Conservation (phyloP, 2,329 filamentous ascomycete species). For the Dendryphion nanum region DNA sequence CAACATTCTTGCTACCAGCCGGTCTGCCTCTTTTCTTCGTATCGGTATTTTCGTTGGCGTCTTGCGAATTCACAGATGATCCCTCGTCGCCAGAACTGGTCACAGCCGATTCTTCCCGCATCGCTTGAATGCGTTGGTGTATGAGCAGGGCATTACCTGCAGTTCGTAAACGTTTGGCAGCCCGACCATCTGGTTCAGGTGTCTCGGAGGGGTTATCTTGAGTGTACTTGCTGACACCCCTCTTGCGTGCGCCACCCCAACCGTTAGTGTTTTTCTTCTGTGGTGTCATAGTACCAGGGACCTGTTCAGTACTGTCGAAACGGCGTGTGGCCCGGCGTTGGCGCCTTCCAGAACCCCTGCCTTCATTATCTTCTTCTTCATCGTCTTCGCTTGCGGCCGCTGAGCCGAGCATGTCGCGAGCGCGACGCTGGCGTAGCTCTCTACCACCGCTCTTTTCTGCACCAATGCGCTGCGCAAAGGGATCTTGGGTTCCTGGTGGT, state of each 20-base stretch:
- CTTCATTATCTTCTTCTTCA: slow-evolving; percentile 33
- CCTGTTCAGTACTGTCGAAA: slow-evolving; percentile 33
- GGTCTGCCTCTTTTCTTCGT: slow-evolving; percentile 33
- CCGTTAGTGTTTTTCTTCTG: slow-evolving; percentile 30
- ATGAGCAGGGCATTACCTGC: slow-evolving; percentile 25
- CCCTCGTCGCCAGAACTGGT: slow-evolving; percentile 37
- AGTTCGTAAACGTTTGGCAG: slow-evolving; percentile 27
- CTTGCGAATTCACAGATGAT: slow-evolving; percentile 24
- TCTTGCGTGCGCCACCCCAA: slow-evolving; percentile 40
- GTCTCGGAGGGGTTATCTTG: slow-evolving; percentile 29
- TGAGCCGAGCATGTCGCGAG: slow-evolving; percentile 39
- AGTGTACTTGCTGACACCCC: slow-evolving; percentile 34
- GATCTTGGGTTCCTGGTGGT: slow-evolving; percentile 53
- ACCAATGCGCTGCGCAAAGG: slow-evolving; percentile 52
- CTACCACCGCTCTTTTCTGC: slow-evolving; percentile 46
- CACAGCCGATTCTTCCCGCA: slow-evolving; percentile 43
- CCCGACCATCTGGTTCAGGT: slow-evolving; percentile 34
- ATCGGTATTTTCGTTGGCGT: slow-evolving; percentile 21
- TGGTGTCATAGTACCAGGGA: slow-evolving; percentile 17
- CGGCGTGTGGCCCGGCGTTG: slow-evolving; percentile 35
- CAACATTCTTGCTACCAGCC: slow-evolving; percentile 49
- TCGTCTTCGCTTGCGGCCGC: slow-evolving; percentile 39
- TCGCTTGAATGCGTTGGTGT: slow-evolving; percentile 47
- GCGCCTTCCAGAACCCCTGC: slow-evolving; percentile 26
- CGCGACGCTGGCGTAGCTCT: slow-evolving; percentile 47